Base-by-base conservation (phyloP, 2,329 filamentous ascomycete species). In the Didymella lethalis region DNA sequence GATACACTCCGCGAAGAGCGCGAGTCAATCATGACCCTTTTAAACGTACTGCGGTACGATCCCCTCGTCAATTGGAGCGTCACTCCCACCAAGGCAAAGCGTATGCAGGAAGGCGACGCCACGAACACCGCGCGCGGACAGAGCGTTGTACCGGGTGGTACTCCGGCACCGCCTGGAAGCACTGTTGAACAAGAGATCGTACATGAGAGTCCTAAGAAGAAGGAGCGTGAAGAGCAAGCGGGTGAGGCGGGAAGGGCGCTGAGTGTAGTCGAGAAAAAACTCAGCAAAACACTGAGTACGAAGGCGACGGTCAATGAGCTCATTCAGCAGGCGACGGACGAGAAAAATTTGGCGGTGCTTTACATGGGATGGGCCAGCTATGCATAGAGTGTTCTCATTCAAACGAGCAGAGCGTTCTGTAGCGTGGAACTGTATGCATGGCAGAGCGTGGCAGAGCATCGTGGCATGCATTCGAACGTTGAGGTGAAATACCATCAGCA, bases 11-110 rank as follows among this genome's bases (percentile, higher is more conserved):
- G 95, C n/a, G 91, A 96, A 69, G 95, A 99, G 75, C 91, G 91
- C 12, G 96, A 97, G 75, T 93, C 90, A 44, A 99, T 99, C 80
- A 98, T 97, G 93, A 98, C 95, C 0, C 93, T 99, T 52, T 86
- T 99, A 20, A 96, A 99, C 73, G 96, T 99, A 23, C 82, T 99
- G 59, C 90, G 96, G n/a, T 98, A 97, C 78, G 95, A 99, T 82
- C 96, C 95, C 1, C 81, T 99, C 61, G 96, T 98, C 77, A 95
- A 88, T 61, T 99, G 95, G 95, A 94, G 92, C 34, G 88, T 97
- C 55, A 95, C 91, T 11, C 86, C 87, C 0, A 76, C 88, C 16
- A 84, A 87, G 48, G 84, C 88, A 55, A 88, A 86, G 74, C 83
- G 84, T 54, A 89, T 90, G 84, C 88, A 90, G 70, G 86, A 89